Base-by-base conservation (phyloP, 495 filamentous ascomycete genomes). In the Tuber magnatum region DNA sequence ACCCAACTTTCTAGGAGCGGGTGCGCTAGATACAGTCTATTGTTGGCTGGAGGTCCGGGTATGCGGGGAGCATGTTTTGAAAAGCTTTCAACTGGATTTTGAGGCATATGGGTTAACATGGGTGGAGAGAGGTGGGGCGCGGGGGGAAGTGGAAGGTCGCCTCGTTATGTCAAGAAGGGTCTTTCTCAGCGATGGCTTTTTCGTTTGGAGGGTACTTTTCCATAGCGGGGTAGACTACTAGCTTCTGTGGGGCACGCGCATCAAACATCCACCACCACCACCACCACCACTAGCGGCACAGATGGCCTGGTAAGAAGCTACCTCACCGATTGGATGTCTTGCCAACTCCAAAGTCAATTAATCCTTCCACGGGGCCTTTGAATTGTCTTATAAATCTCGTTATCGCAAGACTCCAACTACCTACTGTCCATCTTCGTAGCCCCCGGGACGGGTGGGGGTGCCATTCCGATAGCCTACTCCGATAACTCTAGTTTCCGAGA, bases 271-370 rank as follows among this genome's bases (percentile, higher is more conserved):
- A 24, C 2, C 18, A 38, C 61, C 22, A 8, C 14, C 5, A 41
- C 32, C n/a, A 40, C 28, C 20, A 24, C 32, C 43, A 24, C 1
- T 12, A n/a, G n/a, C n/a, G n/a, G n/a, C n/a, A n/a, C n/a, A n/a
- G n/a, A n/a, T n/a, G 68, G 24, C 18, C 20, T 7, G 20, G 12
- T 16, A 16, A 22, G 7, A 8, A 69, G 38, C 40, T 3, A 70
- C 73, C 69, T 81, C 74, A n/a, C 77, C 72, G 35, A 79, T 74
- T 14, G 74, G 70, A 68, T 79, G 79, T 20, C 78, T 69, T 18
- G 92, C 88, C 5, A 93, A 84, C 78, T 90, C 89, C 91, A 91
- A 93, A 43, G 89, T 88, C 74, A 92, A 90, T 70, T 88, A 87
- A 73, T 92, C 92, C 81, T 89, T 87, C 83, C 84, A 92, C 24